These are phyloP conservation scores for Pythium inflatum DNA, from an alignment of 352 stramenopile genomes.

Conservation along the genomic window DNA sequence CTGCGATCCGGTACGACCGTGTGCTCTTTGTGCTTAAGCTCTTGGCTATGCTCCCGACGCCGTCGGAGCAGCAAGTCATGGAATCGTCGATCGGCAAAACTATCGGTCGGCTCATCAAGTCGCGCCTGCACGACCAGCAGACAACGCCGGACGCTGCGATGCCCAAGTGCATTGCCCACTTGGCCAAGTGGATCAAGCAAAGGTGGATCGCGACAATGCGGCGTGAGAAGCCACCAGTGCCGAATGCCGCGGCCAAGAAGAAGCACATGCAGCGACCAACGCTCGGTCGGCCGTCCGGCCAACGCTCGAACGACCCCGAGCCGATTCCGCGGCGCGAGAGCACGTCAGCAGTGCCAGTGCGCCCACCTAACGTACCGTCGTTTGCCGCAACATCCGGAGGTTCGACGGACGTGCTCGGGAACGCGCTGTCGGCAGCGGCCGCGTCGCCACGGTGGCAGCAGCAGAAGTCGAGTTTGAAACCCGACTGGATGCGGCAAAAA, in stretches of 20 bases:
- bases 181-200: conserved; percentile 76
- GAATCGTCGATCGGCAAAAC: conserved; percentile 67
- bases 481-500: conserved; percentile 71
- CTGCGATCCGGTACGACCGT: conserved; percentile 7
- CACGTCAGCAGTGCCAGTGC: neutral
- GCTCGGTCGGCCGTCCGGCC: conserved; percentile 13
- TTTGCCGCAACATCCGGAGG: neutral
- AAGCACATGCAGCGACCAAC: conserved; percentile 30
- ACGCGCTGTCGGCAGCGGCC: neutral
- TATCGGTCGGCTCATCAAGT: conserved; percentile 58
- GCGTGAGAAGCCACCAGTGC: neutral
- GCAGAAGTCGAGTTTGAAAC: conserved; percentile 53
- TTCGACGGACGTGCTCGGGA: conserved; percentile 12
- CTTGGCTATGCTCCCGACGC: conserved; percentile 74
- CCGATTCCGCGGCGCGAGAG: conserved; percentile 7
- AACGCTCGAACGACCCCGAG: conserved; percentile 8
- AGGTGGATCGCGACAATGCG: conserved; percentile 67
- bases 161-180: conserved; percentile 46
- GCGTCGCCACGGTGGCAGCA: neutral
- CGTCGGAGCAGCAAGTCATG: conserved; percentile 54
- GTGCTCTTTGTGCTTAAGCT: conserved; percentile 49
- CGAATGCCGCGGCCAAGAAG: neutral
- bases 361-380: conserved; percentile 7
- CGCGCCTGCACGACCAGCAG: conserved; percentile 40
- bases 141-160: conserved; percentile 25